phyloP scores from a whole-genome alignment of 2,329 filamentous ascomycete genomes.

The Pyrenochaeta sp. region DNA sequence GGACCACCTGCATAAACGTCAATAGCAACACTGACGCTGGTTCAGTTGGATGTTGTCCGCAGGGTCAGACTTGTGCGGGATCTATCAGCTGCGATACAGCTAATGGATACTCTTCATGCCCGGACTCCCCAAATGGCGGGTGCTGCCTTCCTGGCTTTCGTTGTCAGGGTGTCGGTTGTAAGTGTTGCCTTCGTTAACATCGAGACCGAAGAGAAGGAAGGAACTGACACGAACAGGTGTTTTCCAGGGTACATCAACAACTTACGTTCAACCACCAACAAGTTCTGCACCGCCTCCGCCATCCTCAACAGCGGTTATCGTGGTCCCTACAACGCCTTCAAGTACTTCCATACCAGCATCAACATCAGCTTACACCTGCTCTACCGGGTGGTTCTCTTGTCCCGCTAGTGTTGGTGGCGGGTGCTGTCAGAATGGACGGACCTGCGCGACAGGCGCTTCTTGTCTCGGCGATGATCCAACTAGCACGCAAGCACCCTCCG shows the following conservation, averaged over 20 bases:
- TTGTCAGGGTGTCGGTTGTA: constrained; percentile 76
- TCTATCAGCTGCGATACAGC: constrained; percentile 67
- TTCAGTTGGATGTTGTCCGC: constrained; percentile 77
- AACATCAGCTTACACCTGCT: constrained; percentile 53
- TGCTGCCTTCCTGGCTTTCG: constrained; percentile 78
- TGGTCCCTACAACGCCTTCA: constrained; percentile 45
- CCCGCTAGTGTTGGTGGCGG: constrained; percentile 58
- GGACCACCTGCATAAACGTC: constrained; percentile 68
- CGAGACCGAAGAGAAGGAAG: not conserved
- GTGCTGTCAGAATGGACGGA: constrained; percentile 57
- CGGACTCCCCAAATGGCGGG: constrained; percentile 71
- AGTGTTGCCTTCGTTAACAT: constrained; percentile 42
- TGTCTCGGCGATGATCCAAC: constrained; percentile 48
- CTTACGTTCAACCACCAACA: constrained; percentile 41
- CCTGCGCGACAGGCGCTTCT: constrained; percentile 52
- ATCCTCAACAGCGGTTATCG: constrained; percentile 50
- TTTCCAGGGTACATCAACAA: constrained; percentile 39
- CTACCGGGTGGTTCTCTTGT: constrained; percentile 56
- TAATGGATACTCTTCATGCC: constrained; percentile 70
- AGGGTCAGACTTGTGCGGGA: constrained; percentile 70
- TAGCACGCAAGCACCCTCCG: constrained; percentile 48
- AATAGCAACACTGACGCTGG: constrained; percentile 65
- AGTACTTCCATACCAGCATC: constrained; percentile 20
- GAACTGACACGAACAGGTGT: constrained; percentile 32
- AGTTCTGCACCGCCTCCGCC: constrained; percentile 38